A percentile compares a stretch with the other conserved stretches of the same genome.
These are phyloP conservation scores for Phytopythium helicoides DNA, from an alignment of 352 stramenopile species.

Conservation along the genomic window DNA sequence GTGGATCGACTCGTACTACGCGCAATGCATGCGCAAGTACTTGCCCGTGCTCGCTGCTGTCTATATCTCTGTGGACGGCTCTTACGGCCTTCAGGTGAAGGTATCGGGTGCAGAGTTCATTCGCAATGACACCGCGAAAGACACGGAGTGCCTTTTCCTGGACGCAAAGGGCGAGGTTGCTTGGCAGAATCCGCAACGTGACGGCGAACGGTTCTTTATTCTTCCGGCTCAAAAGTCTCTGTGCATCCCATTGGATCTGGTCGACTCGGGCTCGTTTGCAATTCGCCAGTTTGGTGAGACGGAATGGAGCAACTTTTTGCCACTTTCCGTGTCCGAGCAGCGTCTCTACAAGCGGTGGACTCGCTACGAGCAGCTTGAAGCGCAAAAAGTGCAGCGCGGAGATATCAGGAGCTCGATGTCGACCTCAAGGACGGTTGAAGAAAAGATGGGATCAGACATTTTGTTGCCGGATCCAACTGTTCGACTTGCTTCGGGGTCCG, in stretches of 20 bases:
- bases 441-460: slow-evolving; percentile 69
- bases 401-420: slow-evolving; percentile 41
- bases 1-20: slow-evolving; percentile 85
- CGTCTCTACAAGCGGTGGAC: slow-evolving; percentile 75
- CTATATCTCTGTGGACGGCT: slow-evolving; percentile 65
- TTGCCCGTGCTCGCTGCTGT: slow-evolving; percentile 69
- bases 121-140: slow-evolving; percentile 77
- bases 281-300: slow-evolving; percentile 85
- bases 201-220: slow-evolving; percentile 54
- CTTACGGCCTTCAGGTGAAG: slow-evolving; percentile 77
- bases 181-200: slow-evolving; percentile 55
- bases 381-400: slow-evolving; percentile 53
- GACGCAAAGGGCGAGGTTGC: slow-evolving; percentile 47
- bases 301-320: slow-evolving; percentile 80
- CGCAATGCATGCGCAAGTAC: slow-evolving; percentile 61
- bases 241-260: slow-evolving; percentile 72
- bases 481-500: slow-evolving; percentile 46
- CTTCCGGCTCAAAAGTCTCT: slow-evolving; percentile 50
- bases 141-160: slow-evolving; percentile 70
- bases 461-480: slow-evolving; percentile 44
- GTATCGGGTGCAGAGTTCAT: slow-evolving; percentile 68
- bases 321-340: slow-evolving; percentile 68
- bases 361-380: slow-evolving; percentile 64
- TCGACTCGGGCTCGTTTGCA: slow-evolving; percentile 66
- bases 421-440: slow-evolving; percentile 49